phyloP scores from a whole-genome alignment of 805 yeast species.

The Komagataella phaffii region DNA sequence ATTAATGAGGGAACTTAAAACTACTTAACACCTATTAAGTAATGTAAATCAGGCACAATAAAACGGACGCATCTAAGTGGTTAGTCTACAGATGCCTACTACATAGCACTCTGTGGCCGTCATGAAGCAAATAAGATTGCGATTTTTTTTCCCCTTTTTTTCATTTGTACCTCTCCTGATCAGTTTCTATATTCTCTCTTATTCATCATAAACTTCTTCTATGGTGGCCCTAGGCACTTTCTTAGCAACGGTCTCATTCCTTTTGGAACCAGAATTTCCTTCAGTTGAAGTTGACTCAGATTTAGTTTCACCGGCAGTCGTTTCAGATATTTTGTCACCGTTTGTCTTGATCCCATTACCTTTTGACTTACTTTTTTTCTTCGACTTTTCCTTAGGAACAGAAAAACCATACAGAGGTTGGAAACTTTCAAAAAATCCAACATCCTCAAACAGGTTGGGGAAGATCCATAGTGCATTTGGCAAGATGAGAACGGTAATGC shows the following conservation, averaged over 20 bases:
- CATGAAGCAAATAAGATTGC: neutral
- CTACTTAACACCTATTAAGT: neutral
- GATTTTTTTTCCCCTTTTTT: too few relatives aligned
- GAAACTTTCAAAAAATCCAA: slow-evolving; percentile 88
- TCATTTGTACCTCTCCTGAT: neutral
- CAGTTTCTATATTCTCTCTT: neutral
- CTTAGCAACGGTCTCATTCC: neutral
- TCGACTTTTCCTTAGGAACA: slow-evolving; percentile 16
- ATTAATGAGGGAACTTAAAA: too few relatives aligned
- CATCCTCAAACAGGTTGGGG: slow-evolving; percentile 92
- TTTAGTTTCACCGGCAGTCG: neutral
- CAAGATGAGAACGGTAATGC: slow-evolving; percentile 39
- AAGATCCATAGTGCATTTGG: slow-evolving; percentile 87
- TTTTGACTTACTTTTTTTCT: slow-evolving; percentile 5
- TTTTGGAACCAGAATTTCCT: neutral
- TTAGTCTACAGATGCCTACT: neutral
- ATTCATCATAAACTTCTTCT: neutral
- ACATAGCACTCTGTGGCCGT: neutral
- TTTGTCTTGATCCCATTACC: neutral
- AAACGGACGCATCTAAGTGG: neutral
- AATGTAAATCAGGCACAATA: neutral
- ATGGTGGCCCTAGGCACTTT: neutral
- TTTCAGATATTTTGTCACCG: neutral
- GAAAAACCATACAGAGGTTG: slow-evolving; percentile 81
- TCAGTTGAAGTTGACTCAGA: neutral